Evolutionary conservation across 75 land plant species (phyloP).

Genomic region (Picea glauca): DNA sequence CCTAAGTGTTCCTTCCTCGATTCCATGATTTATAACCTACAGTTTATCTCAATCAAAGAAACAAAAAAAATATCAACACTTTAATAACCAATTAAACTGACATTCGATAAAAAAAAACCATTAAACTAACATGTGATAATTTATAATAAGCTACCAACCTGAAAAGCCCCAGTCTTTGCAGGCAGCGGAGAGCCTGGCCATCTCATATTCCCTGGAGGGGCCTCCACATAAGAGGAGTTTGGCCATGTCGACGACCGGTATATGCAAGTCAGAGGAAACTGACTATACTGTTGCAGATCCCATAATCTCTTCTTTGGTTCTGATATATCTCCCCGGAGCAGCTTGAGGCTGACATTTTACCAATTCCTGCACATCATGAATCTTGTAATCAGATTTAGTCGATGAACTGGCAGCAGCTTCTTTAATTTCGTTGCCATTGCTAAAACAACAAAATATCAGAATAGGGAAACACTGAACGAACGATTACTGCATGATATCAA

Average conservation of each 20-base stretch:
- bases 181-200: conserved; percentile 26
- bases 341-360: conserved; percentile 15
- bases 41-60: neutral
- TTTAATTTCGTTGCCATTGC: too few relatives aligned
- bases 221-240: conserved; percentile 1
- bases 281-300: conserved; percentile 3
- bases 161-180: conserved; percentile 24
- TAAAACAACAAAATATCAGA: too few relatives aligned
- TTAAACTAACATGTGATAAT: too few relatives aligned
- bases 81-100: conserved; percentile 14
- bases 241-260: conserved; percentile 46
- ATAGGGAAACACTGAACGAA: too few relatives aligned
- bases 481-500: too few relatives aligned
- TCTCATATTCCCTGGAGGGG: conserved; percentile 6
- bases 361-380: conserved; percentile 66
- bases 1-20: conserved; percentile 28
- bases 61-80: neutral
- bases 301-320: conserved; percentile 29
- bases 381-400: neutral
- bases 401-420: too few relatives aligned
- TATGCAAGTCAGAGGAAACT: conserved; percentile 4
- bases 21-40: conserved; percentile 57
- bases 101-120: neutral
- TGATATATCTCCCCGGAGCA: conserved; percentile 52
- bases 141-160: neutral